Evolutionary conservation across 129 eudicot genomes (phyloP), one percentile per base, ranked within the genome.

Genomic region (Artemisia annua): DNA sequence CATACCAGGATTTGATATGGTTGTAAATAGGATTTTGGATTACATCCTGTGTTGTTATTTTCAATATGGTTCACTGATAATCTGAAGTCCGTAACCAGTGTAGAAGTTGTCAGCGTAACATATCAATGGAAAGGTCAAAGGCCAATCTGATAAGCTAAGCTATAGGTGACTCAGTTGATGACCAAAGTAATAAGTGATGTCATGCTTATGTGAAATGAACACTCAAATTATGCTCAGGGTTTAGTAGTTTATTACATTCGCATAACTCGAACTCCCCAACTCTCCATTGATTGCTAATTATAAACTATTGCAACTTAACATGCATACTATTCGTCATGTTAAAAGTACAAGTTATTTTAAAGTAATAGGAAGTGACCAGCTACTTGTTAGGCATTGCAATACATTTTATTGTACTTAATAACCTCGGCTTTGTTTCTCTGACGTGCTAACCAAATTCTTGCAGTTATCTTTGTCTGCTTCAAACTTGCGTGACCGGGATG

Each of bases 391-490:
- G 24, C 64, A 26, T 53, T 68, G 52, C 71, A 43, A 58, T 32
- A 18, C 70, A 54, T 2, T 60, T 39, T 71, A 32, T 71, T 10
- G 18, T 44, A 63, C 48, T 18, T 71, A 53, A 54, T 58, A 66
- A 54, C 70, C 30, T 66, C 58, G 48, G 49, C n/a, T 49, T 24
- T 16, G 46, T 72, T 71, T 61, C 48, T 54, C 83, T 65, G 75
- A 83, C 48, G 77, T 58, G 59, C 71, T 35, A 20, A 52, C 22
- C 56, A 63, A 66, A 58, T 76, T 75, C 22, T 80, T 83, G 84
- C 97, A 94, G 99, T 77, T 94, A 59, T 88, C 99, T 28, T 49
- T 94, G 62, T 88, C 97, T 76, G 97, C 93, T 80, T 75, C 96
- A 74, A 86, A 85, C 60, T 87, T 94, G 82, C 91, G 89, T 75